phyloP scores from a whole-genome alignment of 1,284 basidiomycete species.

The Pseudozyma tsukubaensis region DNA sequence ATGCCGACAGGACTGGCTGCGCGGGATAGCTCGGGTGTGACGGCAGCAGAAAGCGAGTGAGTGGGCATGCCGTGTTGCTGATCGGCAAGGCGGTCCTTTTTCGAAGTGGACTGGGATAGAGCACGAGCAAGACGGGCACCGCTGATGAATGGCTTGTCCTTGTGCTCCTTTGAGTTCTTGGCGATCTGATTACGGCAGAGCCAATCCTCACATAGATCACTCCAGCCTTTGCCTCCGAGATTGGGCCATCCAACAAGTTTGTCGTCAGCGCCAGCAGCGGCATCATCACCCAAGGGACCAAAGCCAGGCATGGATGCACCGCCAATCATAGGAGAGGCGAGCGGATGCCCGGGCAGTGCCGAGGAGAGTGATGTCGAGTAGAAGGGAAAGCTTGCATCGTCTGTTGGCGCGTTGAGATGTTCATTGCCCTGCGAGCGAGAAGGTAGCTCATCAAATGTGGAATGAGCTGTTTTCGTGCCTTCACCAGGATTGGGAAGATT shows the following conservation, averaged over 20 bases:
- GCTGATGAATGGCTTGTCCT: conserved; percentile 37
- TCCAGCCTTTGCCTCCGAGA: conserved; percentile 66
- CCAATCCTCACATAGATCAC: conserved; percentile 69
- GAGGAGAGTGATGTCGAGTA: conserved; percentile 19
- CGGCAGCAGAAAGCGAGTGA: conserved; percentile 31
- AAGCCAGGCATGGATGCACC: conserved; percentile 30
- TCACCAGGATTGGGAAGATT: conserved; percentile 4
- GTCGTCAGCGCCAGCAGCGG: conserved; percentile 16
- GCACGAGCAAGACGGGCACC: conserved; percentile 43
- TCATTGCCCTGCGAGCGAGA: conserved; percentile 6
- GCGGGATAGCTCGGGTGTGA: conserved; percentile 45
- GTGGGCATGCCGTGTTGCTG: conserved; percentile 12
- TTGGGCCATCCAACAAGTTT: conserved; percentile 26
- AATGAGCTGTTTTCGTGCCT: conserved; percentile 2
- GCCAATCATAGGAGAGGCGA: conserved; percentile 44
- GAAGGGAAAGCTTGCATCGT: conserved; percentile 29
- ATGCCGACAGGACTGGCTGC: conserved; percentile 44
- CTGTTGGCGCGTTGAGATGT: conserved; percentile 5
- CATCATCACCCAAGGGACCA: background rate
- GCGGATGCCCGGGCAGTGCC: conserved; percentile 26
- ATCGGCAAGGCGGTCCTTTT: conserved; percentile 21
- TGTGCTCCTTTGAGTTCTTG: conserved; percentile 28
- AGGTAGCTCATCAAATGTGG: conserved; percentile 12
- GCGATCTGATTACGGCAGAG: conserved; percentile 61
- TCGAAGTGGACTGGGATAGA: conserved; percentile 26